phyloP scores from a whole-genome alignment of 2,329 filamentous ascomycete species.

The Epicoccum sorghinum region DNA sequence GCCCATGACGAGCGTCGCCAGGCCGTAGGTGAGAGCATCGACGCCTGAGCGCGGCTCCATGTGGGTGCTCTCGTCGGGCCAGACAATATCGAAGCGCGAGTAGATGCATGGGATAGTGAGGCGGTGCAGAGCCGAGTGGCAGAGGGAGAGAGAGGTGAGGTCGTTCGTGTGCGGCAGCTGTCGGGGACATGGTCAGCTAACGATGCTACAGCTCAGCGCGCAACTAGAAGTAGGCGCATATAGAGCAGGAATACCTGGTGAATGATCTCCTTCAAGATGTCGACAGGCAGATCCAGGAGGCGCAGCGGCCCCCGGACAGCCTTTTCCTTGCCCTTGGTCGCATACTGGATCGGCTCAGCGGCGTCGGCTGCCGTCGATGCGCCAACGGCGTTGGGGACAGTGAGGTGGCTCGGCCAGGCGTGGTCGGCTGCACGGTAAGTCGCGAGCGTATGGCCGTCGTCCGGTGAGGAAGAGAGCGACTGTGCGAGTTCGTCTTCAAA shows the following conservation, averaged over 20 bases:
- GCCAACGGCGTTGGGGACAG: constrained; percentile 11
- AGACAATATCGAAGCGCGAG: constrained; percentile 85
- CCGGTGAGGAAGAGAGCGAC: constrained; percentile 27
- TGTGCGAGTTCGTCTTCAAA: constrained; percentile 31
- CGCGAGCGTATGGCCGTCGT: constrained; percentile 28
- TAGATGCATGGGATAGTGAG: constrained; percentile 81
- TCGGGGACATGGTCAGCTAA: constrained; percentile 21
- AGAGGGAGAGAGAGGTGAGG: constrained; percentile 76
- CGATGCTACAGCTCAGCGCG: neutral
- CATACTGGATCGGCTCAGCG: constrained; percentile 29
- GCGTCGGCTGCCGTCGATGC: constrained; percentile 11
- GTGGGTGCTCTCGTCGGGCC: constrained; percentile 73
- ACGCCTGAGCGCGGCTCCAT: constrained; percentile 73
- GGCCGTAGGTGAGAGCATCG: constrained; percentile 81
- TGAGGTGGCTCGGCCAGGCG: constrained; percentile 17
- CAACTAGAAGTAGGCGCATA: neutral
- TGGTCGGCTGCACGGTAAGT: constrained; percentile 19
- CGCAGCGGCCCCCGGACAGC: constrained; percentile 62
- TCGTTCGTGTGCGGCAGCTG: constrained; percentile 83
- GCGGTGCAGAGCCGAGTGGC: constrained; percentile 77
- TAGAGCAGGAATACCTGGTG: constrained; percentile 65
- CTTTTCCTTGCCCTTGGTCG: constrained; percentile 58
- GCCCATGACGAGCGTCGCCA: constrained; percentile 79
- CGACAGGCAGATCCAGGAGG: constrained; percentile 76
- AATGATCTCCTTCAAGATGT: constrained; percentile 78